Base-by-base conservation (phyloP, 2,329 filamentous ascomycete genomes). In the Ascochyta rabiei region DNA sequence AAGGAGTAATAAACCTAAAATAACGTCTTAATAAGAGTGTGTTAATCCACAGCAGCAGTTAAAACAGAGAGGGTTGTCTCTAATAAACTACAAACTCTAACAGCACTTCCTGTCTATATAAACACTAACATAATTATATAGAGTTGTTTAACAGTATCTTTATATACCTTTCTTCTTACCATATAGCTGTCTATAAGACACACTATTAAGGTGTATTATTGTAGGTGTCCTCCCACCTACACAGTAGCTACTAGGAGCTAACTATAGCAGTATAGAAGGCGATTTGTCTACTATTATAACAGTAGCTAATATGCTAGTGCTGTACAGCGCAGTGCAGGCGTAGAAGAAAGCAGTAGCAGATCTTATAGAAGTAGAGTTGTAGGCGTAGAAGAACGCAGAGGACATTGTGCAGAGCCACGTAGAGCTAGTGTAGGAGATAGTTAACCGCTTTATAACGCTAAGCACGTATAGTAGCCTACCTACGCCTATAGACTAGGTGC, bases 291-390 rank as follows among this genome's bases (percentile, higher is more conserved):
- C 21, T 15, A 30, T 56, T 31, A 24, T 52, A n/a, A 56, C n/a
- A 16, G 18, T 56, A n/a, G 21, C 42, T 21, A 42, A 44, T 16
- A 48, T 56, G 23, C 21, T 56, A 26, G 48, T 56, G 26, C 18
- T 56, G 26, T 52, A 56, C 18, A 33, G 33, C 16, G 34, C 18
- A 19, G 33, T 38, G 4, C 9, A 47, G 43, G 19, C n/a, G 23
- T 31, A 16, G 5, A 41, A 47, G 28, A 3, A 35, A 4, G 6
- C n/a, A n/a, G n/a, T n/a, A n/a, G n/a, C n/a, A n/a, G n/a, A n/a
- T n/a, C n/a, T n/a, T n/a, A n/a, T n/a, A n/a, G n/a, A n/a, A n/a
- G n/a, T n/a, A n/a, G n/a, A n/a, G n/a, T n/a, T n/a, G n/a, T n/a
- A n/a, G n/a, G n/a, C n/a, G n/a, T n/a, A n/a, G n/a, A n/a, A n/a